Conservation (phyloP, 441 rosid species). For the Arabidopsis hybrid region DNA sequence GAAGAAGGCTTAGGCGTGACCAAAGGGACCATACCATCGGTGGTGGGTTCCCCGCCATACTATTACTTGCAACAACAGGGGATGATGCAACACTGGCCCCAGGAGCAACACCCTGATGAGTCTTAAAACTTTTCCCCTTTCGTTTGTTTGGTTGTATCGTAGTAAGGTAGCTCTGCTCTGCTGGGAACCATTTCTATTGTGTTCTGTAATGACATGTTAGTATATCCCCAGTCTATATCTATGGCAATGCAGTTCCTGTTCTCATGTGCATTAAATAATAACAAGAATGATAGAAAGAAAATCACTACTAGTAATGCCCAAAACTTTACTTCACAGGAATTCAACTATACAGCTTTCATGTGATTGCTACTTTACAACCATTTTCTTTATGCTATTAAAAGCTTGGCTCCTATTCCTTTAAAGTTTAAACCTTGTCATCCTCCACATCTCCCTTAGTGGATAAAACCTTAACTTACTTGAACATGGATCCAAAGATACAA, state of each 20-base stretch:
- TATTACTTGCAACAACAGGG: constrained; percentile 67
- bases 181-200: constrained; percentile 18
- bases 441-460: constrained; percentile 9
- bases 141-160: background rate
- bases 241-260: constrained; percentile 4
- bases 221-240: background rate
- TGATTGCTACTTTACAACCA: constrained; percentile 23
- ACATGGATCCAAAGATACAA: constrained; percentile 33
- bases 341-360: constrained; percentile 28
- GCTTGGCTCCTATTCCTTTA: constrained; percentile 1
- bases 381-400: constrained; percentile 22
- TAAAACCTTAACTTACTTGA: constrained; percentile 31
- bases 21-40: constrained; percentile 59
- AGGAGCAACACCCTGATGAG: constrained; percentile 55
- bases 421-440: background rate
- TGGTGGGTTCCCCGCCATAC: constrained; percentile 71
- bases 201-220: constrained; percentile 16
- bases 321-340: constrained; percentile 17
- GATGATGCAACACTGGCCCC: constrained; percentile 71
- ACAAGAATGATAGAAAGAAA: background rate
- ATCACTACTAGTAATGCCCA: background rate
- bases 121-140: background rate
- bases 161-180: background rate
- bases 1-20: constrained; percentile 91
- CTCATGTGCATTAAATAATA: background rate